Evolutionary conservation across 495 filamentous ascomycete species (phyloP), one percentile per base, ranked within the genome.

Genomic region (Xylaria palmicola): DNA sequence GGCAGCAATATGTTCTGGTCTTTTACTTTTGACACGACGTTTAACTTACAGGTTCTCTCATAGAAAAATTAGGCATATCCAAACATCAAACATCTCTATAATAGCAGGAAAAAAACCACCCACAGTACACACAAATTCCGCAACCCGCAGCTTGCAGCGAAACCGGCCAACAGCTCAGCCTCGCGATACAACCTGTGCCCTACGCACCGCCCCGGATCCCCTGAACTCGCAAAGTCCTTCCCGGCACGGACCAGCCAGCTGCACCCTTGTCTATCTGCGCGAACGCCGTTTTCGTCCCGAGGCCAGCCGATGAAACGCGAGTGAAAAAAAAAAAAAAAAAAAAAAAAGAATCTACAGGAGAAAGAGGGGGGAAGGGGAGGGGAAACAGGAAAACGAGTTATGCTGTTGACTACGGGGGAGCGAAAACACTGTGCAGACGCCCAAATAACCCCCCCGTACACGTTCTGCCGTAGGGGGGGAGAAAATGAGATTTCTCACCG

Each of bases 11-110:
- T 40, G 29, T 41, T 54, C 29, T 48, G 45, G 29, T 56, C 26
- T 34, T 56, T 17, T 44, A 32, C 22, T 34, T n/a, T 26, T 10
- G 27, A n/a, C 32, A 32, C 53, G 32, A 56, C 53, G n/a, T n/a
- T 39, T 39, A 44, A 56, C 53, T 44, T 56, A 56, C 53, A 56
- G 53, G 20, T 6, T 44, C n/a, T 56, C 12, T 56, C 24, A 40
- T 41, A 56, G 22, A 56, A 32, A 54, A 56, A 44, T 20, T 20
- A 32, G 37, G 37, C 22, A 44, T 43, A 44, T 44, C 32, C 17
- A n/a, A n/a, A n/a, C 8, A 44, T 17, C 44, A 10, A 15, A 13
- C 48, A 8, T 19, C 27, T 17, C 27, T 20, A 20, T n/a, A 19
- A 44, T 39, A 43, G 32, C 34, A 39, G 15, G 22, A 56, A 44